A percentile compares a stretch with the other conserved stretches of the same genome.
phyloP scores from a whole-genome alignment of 2,329 filamentous ascomycete genomes.

The Fusarium vanettenii region DNA sequence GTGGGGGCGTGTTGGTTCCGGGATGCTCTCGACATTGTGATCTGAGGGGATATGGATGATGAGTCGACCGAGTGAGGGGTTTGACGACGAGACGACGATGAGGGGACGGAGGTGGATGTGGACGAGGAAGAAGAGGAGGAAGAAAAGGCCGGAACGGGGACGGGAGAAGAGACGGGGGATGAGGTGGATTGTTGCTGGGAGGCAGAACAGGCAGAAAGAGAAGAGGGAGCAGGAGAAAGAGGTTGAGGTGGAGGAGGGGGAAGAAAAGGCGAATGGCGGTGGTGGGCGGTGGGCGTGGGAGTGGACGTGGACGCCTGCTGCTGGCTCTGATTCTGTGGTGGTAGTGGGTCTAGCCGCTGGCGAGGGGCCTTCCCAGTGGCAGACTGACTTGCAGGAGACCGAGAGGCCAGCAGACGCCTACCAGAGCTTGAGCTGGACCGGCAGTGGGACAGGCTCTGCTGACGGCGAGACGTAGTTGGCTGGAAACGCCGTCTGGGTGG shows the following conservation, averaged over 20 bases:
- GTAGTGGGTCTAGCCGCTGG: conserved; percentile 33
- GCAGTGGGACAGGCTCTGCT: conserved; percentile 41
- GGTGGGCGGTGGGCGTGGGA: conserved; percentile 34
- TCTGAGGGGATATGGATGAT: conserved; percentile 25
- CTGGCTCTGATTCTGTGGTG: conserved; percentile 36
- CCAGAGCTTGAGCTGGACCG: conserved; percentile 37
- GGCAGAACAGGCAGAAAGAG: conserved; percentile 38
- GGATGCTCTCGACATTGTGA: conserved; percentile 55
- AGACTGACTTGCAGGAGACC: conserved; percentile 37
- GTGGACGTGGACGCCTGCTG: not conserved
- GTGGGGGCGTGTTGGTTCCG: conserved; percentile 51
- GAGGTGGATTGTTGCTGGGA: conserved; percentile 37
- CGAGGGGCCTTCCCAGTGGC: conserved; percentile 39
- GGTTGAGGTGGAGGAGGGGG: conserved; percentile 43
- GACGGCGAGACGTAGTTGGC: conserved; percentile 42
- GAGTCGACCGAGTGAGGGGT: conserved; percentile 24
- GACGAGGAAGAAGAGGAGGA: not conserved
- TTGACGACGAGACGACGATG: conserved; percentile 27
- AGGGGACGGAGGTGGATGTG: not conserved
- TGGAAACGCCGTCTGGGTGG: conserved; percentile 37
- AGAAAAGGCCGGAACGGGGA: not conserved
- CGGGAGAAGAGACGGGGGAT: conserved; percentile 35
- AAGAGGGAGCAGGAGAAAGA: conserved; percentile 35
- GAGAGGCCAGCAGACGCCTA: conserved; percentile 35
- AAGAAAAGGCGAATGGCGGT: conserved; percentile 46